phyloP scores from a whole-genome alignment of 208 protist genomes.

The Leishmania tropica region DNA sequence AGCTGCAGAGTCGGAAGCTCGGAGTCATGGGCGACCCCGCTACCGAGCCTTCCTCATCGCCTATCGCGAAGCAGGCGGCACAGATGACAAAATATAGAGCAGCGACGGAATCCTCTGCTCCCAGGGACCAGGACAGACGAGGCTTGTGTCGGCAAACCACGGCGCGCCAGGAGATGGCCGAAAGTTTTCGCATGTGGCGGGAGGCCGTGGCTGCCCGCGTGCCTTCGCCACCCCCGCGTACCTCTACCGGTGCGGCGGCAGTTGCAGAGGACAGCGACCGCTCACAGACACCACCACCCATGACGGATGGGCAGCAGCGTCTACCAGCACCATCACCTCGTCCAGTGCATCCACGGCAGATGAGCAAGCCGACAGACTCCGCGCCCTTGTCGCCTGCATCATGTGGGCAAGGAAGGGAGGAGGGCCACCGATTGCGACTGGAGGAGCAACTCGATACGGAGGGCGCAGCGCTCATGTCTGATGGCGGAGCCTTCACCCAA shows the following conservation, averaged over 20 bases:
- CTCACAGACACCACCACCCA: background rate
- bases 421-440: background rate
- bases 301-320: background rate
- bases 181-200: background rate
- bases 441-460: constrained; percentile 10
- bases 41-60: background rate
- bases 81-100: background rate
- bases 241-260: background rate
- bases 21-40: background rate
- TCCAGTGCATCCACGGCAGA: background rate
- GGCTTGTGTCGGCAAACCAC: background rate
- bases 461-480: background rate
- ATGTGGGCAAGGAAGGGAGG: background rate
- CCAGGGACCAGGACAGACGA: background rate
- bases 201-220: background rate
- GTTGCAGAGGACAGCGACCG: background rate
- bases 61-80: background rate
- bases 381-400: background rate
- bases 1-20: background rate
- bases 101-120: background rate
- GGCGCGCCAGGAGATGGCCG: background rate
- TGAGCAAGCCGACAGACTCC: background rate
- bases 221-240: background rate
- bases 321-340: background rate
- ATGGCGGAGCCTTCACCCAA: background rate